Conservation (phyloP, 495 filamentous ascomycete species). For the Sabuloglossum arenarium region DNA sequence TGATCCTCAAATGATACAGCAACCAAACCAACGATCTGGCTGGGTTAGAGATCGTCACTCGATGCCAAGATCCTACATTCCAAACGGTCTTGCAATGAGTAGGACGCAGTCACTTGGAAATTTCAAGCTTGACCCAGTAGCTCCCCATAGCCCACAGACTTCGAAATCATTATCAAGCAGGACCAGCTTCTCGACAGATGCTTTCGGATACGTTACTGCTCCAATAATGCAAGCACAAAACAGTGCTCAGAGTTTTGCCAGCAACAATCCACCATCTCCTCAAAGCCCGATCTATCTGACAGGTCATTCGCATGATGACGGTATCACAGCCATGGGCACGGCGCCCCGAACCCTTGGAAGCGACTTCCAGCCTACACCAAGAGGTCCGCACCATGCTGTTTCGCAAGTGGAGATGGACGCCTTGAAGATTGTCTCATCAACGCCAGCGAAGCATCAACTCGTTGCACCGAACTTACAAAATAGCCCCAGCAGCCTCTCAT, state of each 20-base stretch:
- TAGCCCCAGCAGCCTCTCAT: slow-evolving; percentile 1
- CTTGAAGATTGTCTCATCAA: neutral
- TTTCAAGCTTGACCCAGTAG: neutral
- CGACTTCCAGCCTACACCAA: neutral
- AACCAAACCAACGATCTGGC: neutral
- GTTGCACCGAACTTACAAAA: slow-evolving; percentile 1
- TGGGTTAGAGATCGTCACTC: neutral
- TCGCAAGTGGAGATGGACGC: neutral
- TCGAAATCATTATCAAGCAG: neutral
- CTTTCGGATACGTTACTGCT: neutral
- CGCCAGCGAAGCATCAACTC: slow-evolving; percentile 1
- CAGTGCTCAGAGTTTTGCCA: neutral
- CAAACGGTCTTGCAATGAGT: neutral
- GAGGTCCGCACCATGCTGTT: neutral
- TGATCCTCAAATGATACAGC: neutral
- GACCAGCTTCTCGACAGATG: neutral
- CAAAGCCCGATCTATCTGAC: neutral
- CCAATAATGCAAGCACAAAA: neutral
- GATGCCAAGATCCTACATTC: neutral
- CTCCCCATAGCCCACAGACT: neutral
- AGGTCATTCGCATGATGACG: neutral
- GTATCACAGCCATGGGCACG: neutral
- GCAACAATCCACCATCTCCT: neutral
- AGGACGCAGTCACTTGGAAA: neutral
- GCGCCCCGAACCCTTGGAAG: neutral